Base-by-base conservation (phyloP, 805 yeast genomes). In the Ogataea paradorogensis region DNA sequence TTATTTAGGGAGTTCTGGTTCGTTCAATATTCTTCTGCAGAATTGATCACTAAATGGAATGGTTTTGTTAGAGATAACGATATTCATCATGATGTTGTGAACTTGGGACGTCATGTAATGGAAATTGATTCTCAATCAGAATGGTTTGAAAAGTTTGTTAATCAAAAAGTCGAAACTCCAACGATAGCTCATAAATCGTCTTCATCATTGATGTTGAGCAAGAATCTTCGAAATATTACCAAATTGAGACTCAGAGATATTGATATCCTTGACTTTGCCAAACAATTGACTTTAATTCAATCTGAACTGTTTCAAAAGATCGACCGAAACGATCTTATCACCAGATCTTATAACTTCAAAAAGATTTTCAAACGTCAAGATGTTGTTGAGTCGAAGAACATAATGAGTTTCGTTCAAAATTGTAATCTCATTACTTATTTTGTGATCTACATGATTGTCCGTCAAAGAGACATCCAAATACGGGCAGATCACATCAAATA, bases 391-490 rank as follows among this genome's bases (percentile, higher is more conserved):
- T 51, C 57, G 1, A 59, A 48, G 13, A 65, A 73, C 54, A 78
- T 85, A 38, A 70, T 83, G 15, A 67, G 66, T 22, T 85, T 85
- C 54, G 83, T 87, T 47, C 68, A 73, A 35, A 78, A 82, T 40
- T 88, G 96, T 14, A 91, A 91, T 56, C 78, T 78, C 41, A 64
- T 90, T 42, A 88, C 97, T 0, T 84, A 84, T 58, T 88, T 82
- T 66, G 87, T 87, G 8, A 80, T 93, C 0, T 82, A 78, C 46
- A 76, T 79, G 70, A 83, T 91, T 47, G 74, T 91, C 40, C 66
- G 75, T 29, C 78, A 78, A 43, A 63, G 67, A 7, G 95, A 87
- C 37, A 58, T 76, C 3, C 74, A 77, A 48, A 77, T 76, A 48
- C 73, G 98, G 51, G 88, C 84, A 2, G 76, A 70, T 33, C 63